phyloP scores from a whole-genome alignment of 345 rosid genomes.

The Populus nigra region DNA sequence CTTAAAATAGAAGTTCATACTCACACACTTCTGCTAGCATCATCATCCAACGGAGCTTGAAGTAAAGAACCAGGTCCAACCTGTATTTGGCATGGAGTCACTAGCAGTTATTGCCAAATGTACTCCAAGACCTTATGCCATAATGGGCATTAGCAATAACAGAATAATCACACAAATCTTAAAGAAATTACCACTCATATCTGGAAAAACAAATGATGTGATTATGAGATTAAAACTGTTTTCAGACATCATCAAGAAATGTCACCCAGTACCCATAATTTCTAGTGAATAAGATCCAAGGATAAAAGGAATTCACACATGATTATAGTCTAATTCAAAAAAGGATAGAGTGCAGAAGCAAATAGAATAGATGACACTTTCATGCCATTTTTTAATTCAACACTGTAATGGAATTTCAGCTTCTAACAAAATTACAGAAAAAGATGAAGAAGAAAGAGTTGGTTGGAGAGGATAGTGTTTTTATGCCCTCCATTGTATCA shows the following conservation, averaged over 20 bases:
- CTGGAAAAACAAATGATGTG: not conserved
- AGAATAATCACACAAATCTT: not conserved
- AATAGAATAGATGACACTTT: not conserved
- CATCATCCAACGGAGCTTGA: conserved; percentile 81
- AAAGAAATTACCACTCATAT: not conserved
- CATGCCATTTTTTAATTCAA: not conserved
- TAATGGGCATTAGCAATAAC: not conserved
- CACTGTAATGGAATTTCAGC: not conserved
- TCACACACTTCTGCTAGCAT: conserved; percentile 78
- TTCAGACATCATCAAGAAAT: not conserved
- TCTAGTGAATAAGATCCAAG: not conserved
- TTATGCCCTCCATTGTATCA: not conserved
- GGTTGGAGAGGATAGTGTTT: not conserved
- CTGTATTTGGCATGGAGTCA: conserved; percentile 37
- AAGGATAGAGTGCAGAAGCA: not conserved
- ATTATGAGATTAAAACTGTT: not conserved
- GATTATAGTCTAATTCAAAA: not conserved
- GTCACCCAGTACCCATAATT: not conserved
- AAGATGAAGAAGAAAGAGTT: not conserved
- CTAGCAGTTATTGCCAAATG: conserved; percentile 4
- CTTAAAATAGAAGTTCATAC: conserved; percentile 39
- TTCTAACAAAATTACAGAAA: not conserved
- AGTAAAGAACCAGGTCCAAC: conserved; percentile 87
- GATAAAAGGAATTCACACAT: not conserved
- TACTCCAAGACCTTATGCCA: conserved; percentile 14